Percentiles rank a stretch among this genome's conserved stretches.
These are phyloP conservation scores for Taiwanofungus camphoratus DNA, from an alignment of 1,284 basidiomycete genomes.

Conservation along the genomic window DNA sequence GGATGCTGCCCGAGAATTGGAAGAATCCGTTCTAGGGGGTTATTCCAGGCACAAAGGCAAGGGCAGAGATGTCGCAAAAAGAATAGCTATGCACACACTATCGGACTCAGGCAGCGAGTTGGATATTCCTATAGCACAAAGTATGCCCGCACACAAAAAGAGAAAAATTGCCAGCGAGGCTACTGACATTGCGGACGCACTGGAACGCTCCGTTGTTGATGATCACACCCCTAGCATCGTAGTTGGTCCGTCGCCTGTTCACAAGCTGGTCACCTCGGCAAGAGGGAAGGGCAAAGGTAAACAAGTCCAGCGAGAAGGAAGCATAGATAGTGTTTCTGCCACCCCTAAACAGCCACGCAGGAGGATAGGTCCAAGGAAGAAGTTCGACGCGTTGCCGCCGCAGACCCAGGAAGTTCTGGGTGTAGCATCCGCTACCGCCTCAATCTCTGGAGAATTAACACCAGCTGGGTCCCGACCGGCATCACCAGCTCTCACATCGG, in stretches of 20 bases:
- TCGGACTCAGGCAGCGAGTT: conserved; percentile 54
- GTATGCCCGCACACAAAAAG: conserved; percentile 42
- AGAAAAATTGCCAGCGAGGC: conserved; percentile 38
- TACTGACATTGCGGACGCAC: conserved; percentile 34
- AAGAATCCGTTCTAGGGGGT: conserved; percentile 34
- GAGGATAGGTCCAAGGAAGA: conserved; percentile 37
- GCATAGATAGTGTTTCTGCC: conserved; percentile 36
- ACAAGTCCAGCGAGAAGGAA: conserved; percentile 34
- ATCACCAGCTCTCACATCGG: conserved; percentile 52
- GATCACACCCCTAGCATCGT: conserved; percentile 24
- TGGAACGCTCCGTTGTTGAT: conserved; percentile 32
- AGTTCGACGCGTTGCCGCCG: conserved; percentile 34
- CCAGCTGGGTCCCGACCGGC: conserved; percentile 47
- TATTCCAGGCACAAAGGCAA: conserved; percentile 26
- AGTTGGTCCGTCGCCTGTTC: conserved; percentile 18
- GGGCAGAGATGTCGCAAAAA: conserved; percentile 40
- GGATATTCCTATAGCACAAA: conserved; percentile 34
- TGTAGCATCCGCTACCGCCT: conserved; percentile 48
- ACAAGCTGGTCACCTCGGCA: conserved; percentile 21
- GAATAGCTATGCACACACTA: conserved; percentile 37
- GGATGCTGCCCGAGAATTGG: conserved; percentile 38
- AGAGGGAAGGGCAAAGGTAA: conserved; percentile 42
- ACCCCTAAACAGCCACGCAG: conserved; percentile 35
- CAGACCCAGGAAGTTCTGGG: conserved; percentile 46
- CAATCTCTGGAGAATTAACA: conserved; percentile 36